Percentiles rank a stretch among this genome's conserved stretches.
phyloP scores from a whole-genome alignment of 2,329 filamentous ascomycete genomes.

The Rosellinia necatrix region DNA sequence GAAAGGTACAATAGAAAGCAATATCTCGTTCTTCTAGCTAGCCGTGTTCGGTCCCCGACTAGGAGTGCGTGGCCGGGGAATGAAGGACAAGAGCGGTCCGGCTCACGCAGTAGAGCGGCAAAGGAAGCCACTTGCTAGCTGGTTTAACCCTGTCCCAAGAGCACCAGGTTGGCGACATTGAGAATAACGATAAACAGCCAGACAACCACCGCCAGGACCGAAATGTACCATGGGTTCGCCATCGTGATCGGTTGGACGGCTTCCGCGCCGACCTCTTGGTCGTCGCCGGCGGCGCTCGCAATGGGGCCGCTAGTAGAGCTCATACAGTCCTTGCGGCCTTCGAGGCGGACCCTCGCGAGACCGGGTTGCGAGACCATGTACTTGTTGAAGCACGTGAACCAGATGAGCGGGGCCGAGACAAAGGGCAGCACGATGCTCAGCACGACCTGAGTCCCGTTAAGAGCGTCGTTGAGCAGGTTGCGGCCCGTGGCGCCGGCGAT shows the following conservation, averaged over 20 bases:
- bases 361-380: constrained; percentile 75
- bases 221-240: constrained; percentile 72
- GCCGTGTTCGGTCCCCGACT: too few relatives aligned
- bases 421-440: constrained; percentile 81
- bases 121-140: background rate
- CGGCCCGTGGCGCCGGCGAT: constrained; percentile 80
- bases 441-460: constrained; percentile 78
- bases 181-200: constrained; percentile 76
- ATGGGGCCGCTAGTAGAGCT: constrained; percentile 7
- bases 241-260: constrained; percentile 57
- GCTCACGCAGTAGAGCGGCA: background rate
- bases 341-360: constrained; percentile 42
- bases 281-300: background rate
- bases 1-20: background rate
- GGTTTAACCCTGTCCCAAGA: constrained; percentile 32
- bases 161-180: constrained; percentile 60
- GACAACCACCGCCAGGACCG: constrained; percentile 59
- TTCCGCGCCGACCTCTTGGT: constrained; percentile 18
- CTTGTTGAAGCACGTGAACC: constrained; percentile 77
- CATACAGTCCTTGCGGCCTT: constrained; percentile 33
- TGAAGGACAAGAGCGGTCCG: background rate
- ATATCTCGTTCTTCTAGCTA: background rate
- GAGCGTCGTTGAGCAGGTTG: constrained; percentile 69
- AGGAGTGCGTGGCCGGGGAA: background rate
- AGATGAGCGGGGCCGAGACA: constrained; percentile 80